phyloP scores from a whole-genome alignment of 1,284 basidiomycete genomes.

The Ustilago crameri region DNA sequence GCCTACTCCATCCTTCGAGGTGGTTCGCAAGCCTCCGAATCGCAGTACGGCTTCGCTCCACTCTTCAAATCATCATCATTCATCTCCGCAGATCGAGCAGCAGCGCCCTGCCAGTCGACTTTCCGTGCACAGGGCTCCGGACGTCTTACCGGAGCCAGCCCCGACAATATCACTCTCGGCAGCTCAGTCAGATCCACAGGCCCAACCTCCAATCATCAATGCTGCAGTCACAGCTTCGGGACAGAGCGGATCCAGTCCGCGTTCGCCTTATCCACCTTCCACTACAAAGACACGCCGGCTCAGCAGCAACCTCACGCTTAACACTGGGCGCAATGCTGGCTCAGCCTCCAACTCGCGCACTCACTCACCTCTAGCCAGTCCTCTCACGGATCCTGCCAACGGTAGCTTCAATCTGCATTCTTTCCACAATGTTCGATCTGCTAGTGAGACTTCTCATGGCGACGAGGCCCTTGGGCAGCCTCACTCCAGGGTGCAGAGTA shows the following conservation, averaged over 20 bases:
- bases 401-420: constrained; percentile 48
- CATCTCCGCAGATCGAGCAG: constrained; percentile 13
- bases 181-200: constrained; percentile 1
- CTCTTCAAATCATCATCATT: constrained; percentile 16
- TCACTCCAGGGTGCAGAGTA: constrained; percentile 40
- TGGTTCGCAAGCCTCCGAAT: constrained; percentile 45
- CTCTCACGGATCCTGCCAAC: constrained; percentile 10
- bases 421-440: constrained; percentile 47
- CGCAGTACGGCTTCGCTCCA: constrained; percentile 39
- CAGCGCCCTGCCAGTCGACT: constrained; percentile 8
- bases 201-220: not conserved
- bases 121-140: constrained; percentile 6
- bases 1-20: constrained; percentile 36
- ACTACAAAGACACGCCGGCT: constrained; percentile 23
- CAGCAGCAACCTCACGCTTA: constrained; percentile 5
- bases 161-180: constrained; percentile 31
- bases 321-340: constrained; percentile 9
- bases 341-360: constrained; percentile 28
- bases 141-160: constrained; percentile 6
- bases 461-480: constrained; percentile 15
- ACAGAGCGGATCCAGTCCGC: constrained; percentile 7
- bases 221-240: not conserved
- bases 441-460: constrained; percentile 32
- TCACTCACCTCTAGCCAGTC: constrained; percentile 26
- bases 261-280: constrained; percentile 20